These are phyloP conservation scores for Sporobolomyces pararoseus DNA, from an alignment of 768 basidiomycete genomes.

Conservation along the genomic window DNA sequence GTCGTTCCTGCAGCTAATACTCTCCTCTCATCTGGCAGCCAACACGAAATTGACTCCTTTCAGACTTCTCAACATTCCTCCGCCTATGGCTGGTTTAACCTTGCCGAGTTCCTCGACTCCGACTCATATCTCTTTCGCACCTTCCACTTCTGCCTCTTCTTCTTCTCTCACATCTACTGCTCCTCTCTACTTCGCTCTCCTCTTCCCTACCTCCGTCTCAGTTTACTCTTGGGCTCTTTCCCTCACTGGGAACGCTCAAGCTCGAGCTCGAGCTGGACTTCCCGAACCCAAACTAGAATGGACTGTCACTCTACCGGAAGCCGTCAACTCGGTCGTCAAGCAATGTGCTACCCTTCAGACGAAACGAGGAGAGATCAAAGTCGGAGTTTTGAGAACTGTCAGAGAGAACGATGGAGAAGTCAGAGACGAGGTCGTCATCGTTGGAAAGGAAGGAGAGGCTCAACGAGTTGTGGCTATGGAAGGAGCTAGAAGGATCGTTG, in stretches of 20 bases:
- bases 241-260: slow-evolving; percentile 9
- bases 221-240: slow-evolving; percentile 64
- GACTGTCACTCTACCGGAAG: neutral
- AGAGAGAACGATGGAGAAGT: slow-evolving; percentile 23
- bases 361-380: neutral
- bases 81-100: slow-evolving; percentile 78
- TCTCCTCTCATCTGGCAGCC: slow-evolving; percentile 52
- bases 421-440: slow-evolving; percentile 25
- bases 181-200: slow-evolving; percentile 55
- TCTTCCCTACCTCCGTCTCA: slow-evolving; percentile 66
- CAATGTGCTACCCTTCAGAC: slow-evolving; percentile 23
- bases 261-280: slow-evolving; percentile 17
- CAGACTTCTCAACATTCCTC: slow-evolving; percentile 89
- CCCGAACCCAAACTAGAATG: slow-evolving; percentile 8
- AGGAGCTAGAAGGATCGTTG: slow-evolving; percentile 41
- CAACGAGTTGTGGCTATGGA: slow-evolving; percentile 18
- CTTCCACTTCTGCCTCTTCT: slow-evolving; percentile 56
- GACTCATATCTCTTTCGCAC: slow-evolving; percentile 63
- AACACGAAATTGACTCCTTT: slow-evolving; percentile 82
- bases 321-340: neutral
- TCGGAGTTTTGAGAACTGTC: slow-evolving; percentile 35
- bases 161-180: slow-evolving; percentile 54
- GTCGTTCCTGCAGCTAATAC: neutral
- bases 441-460: slow-evolving; percentile 11
- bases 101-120: slow-evolving; percentile 52